These are phyloP conservation scores for Penicillium taxi DNA, from an alignment of 495 filamentous ascomycete species.

Conservation along the genomic window DNA sequence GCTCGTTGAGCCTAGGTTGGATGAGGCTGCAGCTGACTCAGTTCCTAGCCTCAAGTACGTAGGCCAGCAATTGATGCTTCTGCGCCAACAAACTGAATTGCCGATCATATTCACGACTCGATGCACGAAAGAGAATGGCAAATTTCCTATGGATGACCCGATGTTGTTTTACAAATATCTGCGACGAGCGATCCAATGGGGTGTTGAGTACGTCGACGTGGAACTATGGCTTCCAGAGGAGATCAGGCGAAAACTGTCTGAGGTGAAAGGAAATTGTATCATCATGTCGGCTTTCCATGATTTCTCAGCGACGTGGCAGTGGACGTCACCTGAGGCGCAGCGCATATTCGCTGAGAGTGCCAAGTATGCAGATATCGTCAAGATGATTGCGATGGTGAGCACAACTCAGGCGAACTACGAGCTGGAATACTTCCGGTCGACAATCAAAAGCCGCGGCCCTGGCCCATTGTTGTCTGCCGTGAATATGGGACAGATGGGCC, in stretches of 20 bases:
- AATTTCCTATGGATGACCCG: slow-evolving; percentile 75
- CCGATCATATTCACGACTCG: slow-evolving; percentile 82
- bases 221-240: slow-evolving; percentile 77
- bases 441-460: slow-evolving; percentile 55
- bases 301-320: slow-evolving; percentile 74
- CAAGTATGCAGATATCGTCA: slow-evolving; percentile 73
- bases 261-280: slow-evolving; percentile 62
- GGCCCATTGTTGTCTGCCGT: slow-evolving; percentile 69
- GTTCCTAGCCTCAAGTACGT: slow-evolving; percentile 77
- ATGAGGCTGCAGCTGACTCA: slow-evolving; percentile 42
- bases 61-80: slow-evolving; percentile 72
- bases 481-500: slow-evolving; percentile 79
- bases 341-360: slow-evolving; percentile 59
- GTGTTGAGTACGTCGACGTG: slow-evolving; percentile 80
- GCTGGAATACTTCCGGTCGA: slow-evolving; percentile 78
- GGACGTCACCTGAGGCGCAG: slow-evolving; percentile 63
- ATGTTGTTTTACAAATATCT: slow-evolving; percentile 67
- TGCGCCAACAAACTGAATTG: slow-evolving; percentile 73
- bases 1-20: slow-evolving; percentile 59
- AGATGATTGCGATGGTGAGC: slow-evolving; percentile 77
- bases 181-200: slow-evolving; percentile 72
- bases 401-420: slow-evolving; percentile 78
- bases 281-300: slow-evolving; percentile 86
- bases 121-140: slow-evolving; percentile 70
- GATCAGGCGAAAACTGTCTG: slow-evolving; percentile 57